Percentiles rank a stretch among this genome's conserved stretches.
These are phyloP conservation scores for Phaeosphaeriaceae sp. DNA, from an alignment of 2,329 filamentous ascomycete genomes.

Conservation along the genomic window DNA sequence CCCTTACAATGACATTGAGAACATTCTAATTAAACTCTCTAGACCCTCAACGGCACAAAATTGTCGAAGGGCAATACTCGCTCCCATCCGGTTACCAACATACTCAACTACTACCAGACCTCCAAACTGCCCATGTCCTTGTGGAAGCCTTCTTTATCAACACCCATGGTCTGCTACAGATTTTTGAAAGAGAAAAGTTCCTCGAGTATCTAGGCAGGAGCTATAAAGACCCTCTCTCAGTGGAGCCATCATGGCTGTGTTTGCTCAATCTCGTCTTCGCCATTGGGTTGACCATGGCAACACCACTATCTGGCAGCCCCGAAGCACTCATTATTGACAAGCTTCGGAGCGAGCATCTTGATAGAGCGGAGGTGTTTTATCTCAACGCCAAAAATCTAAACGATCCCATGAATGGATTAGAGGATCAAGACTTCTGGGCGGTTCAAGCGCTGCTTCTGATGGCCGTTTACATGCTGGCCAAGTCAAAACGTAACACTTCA, in stretches of 20 bases:
- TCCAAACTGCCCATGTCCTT: constrained; percentile 60
- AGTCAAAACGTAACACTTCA: constrained; percentile 68
- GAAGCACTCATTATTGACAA: constrained; percentile 61
- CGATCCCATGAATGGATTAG: constrained; percentile 58
- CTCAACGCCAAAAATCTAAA: constrained; percentile 62
- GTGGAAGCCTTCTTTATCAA: constrained; percentile 67
- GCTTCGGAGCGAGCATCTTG: constrained; percentile 56
- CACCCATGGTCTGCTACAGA: constrained; percentile 66
- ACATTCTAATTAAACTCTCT: background rate
- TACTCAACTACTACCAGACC: constrained; percentile 63
- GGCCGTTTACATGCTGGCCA: constrained; percentile 67
- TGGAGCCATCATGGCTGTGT: constrained; percentile 62
- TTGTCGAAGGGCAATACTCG: constrained; percentile 61
- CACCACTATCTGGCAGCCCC: constrained; percentile 56
- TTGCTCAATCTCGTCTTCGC: constrained; percentile 68
- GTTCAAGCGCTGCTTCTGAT: constrained; percentile 69
- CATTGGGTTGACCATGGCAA: constrained; percentile 66
- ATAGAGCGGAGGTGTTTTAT: constrained; percentile 69
- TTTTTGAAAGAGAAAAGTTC: constrained; percentile 63
- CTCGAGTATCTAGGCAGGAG: constrained; percentile 58
- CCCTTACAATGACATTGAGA: no score
- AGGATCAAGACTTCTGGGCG: constrained; percentile 69
- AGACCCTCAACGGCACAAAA: constrained; percentile 63
- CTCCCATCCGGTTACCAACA: constrained; percentile 55
- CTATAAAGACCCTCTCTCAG: constrained; percentile 61